Conservation (phyloP, 2,329 filamentous ascomycete genomes). For the Sordariomycetes sp. region DNA sequence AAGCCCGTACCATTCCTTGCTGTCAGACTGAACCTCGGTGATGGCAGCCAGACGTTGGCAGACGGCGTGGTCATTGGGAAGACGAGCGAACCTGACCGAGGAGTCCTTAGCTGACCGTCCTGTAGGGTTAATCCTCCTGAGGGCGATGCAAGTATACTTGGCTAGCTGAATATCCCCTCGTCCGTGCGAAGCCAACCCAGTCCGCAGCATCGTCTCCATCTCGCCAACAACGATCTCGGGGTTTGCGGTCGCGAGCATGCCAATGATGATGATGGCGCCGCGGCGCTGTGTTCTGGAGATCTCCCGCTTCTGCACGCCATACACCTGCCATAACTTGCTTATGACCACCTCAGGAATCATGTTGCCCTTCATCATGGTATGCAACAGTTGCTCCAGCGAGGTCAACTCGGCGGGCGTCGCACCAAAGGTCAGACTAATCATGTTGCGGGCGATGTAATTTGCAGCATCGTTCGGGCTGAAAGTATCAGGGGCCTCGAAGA, state of each 20-base stretch:
- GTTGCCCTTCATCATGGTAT: conserved; percentile 94
- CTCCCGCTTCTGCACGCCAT: conserved; percentile 85
- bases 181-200: conserved; percentile 75
- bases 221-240: conserved; percentile 90
- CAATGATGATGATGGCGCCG: conserved; percentile 89
- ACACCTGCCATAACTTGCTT: conserved; percentile 93
- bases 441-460: conserved; percentile 93
- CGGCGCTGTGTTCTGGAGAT: conserved; percentile 86
- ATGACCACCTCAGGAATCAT: conserved; percentile 80
- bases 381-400: conserved; percentile 86
- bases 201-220: conserved; percentile 88
- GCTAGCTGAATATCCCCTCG: conserved; percentile 78
- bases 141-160: conserved; percentile 89
- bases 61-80: conserved; percentile 89
- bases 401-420: conserved; percentile 92
- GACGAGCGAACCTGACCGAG: conserved; percentile 58
- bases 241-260: conserved; percentile 90
- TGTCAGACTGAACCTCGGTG: conserved; percentile 76
- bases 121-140: conserved; percentile 80
- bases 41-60: conserved; percentile 73
- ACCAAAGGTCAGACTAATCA: conserved; percentile 97
- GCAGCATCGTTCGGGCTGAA: conserved; percentile 85
- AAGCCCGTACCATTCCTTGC: conserved; percentile 92
- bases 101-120: conserved; percentile 73
- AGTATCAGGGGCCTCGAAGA: conserved; percentile 87